Conservation (phyloP, 306 rosid genomes). For the Parietaria judaica region DNA sequence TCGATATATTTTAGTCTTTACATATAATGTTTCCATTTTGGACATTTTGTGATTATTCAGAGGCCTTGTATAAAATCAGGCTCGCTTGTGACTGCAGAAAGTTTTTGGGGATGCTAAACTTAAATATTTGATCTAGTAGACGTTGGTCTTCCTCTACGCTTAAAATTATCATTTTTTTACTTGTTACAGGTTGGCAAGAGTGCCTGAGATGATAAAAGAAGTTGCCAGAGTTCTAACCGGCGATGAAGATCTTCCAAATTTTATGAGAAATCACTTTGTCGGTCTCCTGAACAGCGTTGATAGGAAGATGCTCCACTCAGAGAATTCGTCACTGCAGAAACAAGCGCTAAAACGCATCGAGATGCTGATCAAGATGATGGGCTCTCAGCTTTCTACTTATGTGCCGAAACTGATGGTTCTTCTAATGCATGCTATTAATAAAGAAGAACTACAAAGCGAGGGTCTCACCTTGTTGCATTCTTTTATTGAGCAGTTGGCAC, state of each 20-base stretch:
- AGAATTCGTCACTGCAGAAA: constrained; percentile 55
- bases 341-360: constrained; percentile 86
- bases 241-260: constrained; percentile 80
- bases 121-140: constrained; percentile 1
- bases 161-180: constrained; percentile 20
- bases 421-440: constrained; percentile 79
- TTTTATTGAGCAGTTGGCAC: constrained; percentile 65
- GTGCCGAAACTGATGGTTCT: constrained; percentile 94
- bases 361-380: constrained; percentile 90
- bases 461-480: constrained; percentile 78
- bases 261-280: constrained; percentile 85
- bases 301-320: constrained; percentile 92
- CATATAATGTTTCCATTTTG: constrained; percentile 1
- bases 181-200: constrained; percentile 67
- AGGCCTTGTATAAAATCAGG: background rate
- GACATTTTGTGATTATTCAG: constrained; percentile 11
- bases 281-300: constrained; percentile 79
- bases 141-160: constrained; percentile 9
- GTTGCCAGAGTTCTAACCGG: constrained; percentile 81
- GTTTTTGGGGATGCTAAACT: background rate
- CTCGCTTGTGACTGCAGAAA: background rate
- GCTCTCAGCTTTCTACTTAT: constrained; percentile 70
- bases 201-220: constrained; percentile 74
- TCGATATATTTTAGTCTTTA: constrained; percentile 7
- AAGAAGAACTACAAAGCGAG: constrained; percentile 61